phyloP scores from a whole-genome alignment of 2,329 filamentous ascomycete species.

The Apiospora kogelbergensis region DNA sequence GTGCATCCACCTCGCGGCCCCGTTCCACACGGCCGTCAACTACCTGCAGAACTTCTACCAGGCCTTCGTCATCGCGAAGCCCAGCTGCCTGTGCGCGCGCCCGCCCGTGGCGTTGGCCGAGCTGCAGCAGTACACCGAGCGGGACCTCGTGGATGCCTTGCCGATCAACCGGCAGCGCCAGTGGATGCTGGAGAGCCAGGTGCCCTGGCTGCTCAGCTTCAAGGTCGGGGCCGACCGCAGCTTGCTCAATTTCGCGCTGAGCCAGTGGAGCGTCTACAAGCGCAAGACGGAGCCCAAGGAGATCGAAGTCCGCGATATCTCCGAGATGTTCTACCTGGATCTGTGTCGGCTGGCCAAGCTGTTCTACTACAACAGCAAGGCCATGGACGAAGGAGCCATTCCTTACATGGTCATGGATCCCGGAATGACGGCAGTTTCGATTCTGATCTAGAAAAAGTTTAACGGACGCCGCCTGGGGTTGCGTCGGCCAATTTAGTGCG shows the following conservation, averaged over 20 bases:
- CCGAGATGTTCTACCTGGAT: constrained; percentile 28
- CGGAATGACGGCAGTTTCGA: constrained; percentile 36
- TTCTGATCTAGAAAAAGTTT: constrained; percentile 20
- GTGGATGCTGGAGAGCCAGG: constrained; percentile 45
- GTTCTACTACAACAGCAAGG: constrained; percentile 31
- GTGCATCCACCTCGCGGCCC: constrained; percentile 52
- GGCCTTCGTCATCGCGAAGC: constrained; percentile 46
- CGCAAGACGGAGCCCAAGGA: constrained; percentile 22
- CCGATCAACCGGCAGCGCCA: constrained; percentile 41
- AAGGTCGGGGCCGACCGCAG: constrained; percentile 40
- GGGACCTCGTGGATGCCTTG: constrained; percentile 37
- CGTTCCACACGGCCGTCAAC: constrained; percentile 51
- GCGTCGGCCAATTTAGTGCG: no score
- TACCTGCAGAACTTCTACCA: constrained; percentile 53
- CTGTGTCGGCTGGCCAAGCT: constrained; percentile 27
- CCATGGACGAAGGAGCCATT: constrained; percentile 33
- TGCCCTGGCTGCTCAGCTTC: constrained; percentile 47
- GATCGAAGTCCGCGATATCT: constrained; percentile 23
- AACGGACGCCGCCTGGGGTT: background rate
- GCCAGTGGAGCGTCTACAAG: constrained; percentile 32
- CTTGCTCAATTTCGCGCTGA: constrained; percentile 40
- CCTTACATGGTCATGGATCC: constrained; percentile 41
- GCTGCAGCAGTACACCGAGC: constrained; percentile 31
- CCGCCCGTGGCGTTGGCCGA: constrained; percentile 31
- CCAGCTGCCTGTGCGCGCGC: constrained; percentile 35